Conservation (phyloP, 106 monocot genomes). For the Acorus calamus region DNA sequence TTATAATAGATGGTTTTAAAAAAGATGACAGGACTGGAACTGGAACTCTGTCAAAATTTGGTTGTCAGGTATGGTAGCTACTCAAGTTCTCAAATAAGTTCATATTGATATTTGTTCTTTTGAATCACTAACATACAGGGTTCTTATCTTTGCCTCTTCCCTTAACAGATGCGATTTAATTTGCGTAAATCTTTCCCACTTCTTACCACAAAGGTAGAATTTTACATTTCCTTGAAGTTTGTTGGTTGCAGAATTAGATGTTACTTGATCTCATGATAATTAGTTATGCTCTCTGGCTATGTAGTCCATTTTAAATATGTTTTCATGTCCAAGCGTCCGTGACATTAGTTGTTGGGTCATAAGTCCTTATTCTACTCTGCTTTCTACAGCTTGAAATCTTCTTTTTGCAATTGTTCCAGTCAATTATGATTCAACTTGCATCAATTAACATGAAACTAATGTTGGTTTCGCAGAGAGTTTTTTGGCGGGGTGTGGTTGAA, state of each 20-base stretch:
- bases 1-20: slow-evolving; percentile 53
- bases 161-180: slow-evolving; percentile 83
- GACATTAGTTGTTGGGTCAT: too few relatives aligned
- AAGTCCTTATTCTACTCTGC: too few relatives aligned
- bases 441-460: background rate
- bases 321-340: background rate
- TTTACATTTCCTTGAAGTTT: too few relatives aligned
- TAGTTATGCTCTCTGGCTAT: background rate
- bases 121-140: background rate
- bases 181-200: slow-evolving; percentile 85
- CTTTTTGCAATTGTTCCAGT: background rate
- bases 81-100: too few relatives aligned
- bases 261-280: background rate
- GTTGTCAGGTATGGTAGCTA: slow-evolving; percentile 57
- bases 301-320: background rate
- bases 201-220: slow-evolving; percentile 87
- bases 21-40: slow-evolving; percentile 87
- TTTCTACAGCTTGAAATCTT: background rate
- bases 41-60: slow-evolving; percentile 89
- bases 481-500: slow-evolving; percentile 97
- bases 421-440: background rate
- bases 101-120: background rate
- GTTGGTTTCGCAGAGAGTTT: slow-evolving; percentile 58
- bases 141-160: background rate
- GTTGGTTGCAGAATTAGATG: background rate